phyloP scores from a whole-genome alignment of 768 basidiomycete species.

The Sarcodon sp. region DNA sequence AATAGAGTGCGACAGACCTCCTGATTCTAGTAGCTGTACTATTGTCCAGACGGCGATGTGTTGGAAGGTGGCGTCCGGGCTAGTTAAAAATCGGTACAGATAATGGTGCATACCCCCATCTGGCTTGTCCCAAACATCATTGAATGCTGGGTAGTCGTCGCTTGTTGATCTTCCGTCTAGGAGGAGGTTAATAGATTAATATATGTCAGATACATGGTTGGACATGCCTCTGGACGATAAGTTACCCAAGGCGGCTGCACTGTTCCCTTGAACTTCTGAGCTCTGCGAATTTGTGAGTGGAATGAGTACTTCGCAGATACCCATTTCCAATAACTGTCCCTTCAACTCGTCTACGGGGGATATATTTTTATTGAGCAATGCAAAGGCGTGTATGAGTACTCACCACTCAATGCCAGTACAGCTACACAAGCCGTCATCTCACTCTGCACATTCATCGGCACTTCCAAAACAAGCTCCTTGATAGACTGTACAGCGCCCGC shows the following conservation, averaged over 20 bases:
- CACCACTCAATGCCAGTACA: slow-evolving; percentile 89
- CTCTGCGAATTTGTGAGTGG: slow-evolving; percentile 93
- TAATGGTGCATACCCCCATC: slow-evolving; percentile 96
- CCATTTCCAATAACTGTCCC: slow-evolving; percentile 94
- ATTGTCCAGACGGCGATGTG: slow-evolving; percentile 99
- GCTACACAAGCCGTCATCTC: slow-evolving; percentile 99
- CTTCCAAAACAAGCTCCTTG: slow-evolving; percentile 90
- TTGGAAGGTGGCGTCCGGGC: slow-evolving; percentile 94
- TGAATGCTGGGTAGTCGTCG: slow-evolving; percentile 95
- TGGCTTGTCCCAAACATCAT: slow-evolving; percentile 95
- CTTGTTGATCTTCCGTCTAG: slow-evolving; percentile 60
- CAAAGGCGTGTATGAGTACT: slow-evolving; percentile 14
- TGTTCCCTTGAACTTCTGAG: slow-evolving; percentile 97
- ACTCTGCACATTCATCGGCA: slow-evolving; percentile 94
- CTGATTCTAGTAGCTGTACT: slow-evolving; percentile 94
- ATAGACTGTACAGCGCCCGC: slow-evolving; percentile 95
- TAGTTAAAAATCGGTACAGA: slow-evolving; percentile 86
- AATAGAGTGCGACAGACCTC: slow-evolving; percentile 34
- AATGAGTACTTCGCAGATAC: slow-evolving; percentile 94
- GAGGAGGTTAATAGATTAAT: background rate
- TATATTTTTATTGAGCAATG: slow-evolving; percentile 1
- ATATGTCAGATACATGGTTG: background rate
- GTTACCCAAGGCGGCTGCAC: slow-evolving; percentile 95
- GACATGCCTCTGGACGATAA: slow-evolving; percentile 84
- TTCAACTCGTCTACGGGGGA: slow-evolving; percentile 79